Percentiles rank a stretch among this genome's conserved stretches.
Evolutionary conservation across 805 yeast species (phyloP).

Genomic region (Barnettozyma populi): DNA sequence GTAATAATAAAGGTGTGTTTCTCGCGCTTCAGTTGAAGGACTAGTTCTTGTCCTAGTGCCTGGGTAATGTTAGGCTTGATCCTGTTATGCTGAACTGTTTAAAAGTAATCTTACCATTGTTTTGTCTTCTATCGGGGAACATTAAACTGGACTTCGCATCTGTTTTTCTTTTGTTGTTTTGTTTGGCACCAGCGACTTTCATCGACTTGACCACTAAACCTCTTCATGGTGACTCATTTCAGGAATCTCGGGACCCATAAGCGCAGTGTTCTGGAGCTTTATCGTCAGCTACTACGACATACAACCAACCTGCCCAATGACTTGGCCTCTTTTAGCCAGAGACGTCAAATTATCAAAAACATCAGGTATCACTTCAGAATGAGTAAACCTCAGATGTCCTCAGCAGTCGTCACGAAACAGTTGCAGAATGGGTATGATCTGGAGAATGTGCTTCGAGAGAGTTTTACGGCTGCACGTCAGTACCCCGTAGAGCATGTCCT

Average conservation of each 20-base stretch:
- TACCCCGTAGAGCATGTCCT: not conserved
- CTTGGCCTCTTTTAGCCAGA: not conserved
- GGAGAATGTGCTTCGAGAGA: constrained; percentile 13
- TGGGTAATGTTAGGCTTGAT: not conserved
- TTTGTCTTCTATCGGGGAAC: not conserved
- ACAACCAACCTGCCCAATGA: constrained; percentile 9
- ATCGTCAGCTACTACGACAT: constrained; percentile 28
- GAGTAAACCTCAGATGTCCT: constrained; percentile 19
- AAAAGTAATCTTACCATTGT: not conserved
- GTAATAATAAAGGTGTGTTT: constrained; percentile 29
- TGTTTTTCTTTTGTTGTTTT: not conserved
- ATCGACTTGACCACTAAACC: not conserved
- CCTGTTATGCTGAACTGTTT: too few species aligned
- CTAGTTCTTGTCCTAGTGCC: not conserved
- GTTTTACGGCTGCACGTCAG: not conserved
- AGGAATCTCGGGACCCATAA: constrained; percentile 25
- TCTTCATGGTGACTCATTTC: constrained; percentile 27
- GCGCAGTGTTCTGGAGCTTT: constrained; percentile 25
- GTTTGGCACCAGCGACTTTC: not conserved
- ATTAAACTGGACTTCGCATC: not conserved
- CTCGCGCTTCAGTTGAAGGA: constrained; percentile 30
- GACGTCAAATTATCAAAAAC: not conserved
- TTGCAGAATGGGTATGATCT: constrained; percentile 10
- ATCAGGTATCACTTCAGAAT: constrained; percentile 11
- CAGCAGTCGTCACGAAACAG: constrained; percentile 6